phyloP scores from a whole-genome alignment of 495 filamentous ascomycete species.

The Trypethelium eluteriae region DNA sequence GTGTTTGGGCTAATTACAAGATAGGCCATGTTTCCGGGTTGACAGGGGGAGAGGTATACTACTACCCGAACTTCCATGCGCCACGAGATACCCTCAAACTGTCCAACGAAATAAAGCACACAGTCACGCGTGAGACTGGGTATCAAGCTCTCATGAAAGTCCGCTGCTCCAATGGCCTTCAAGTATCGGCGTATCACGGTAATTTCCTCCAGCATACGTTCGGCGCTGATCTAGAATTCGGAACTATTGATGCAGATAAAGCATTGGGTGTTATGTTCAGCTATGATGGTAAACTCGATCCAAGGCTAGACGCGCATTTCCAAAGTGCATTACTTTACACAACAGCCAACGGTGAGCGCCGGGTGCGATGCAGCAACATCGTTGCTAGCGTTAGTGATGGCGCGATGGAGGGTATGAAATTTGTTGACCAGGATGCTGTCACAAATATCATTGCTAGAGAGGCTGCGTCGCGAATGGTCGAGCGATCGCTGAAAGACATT shows the following conservation, averaged over 20 bases:
- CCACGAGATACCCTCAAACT: constrained; percentile 78
- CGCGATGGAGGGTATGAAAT: constrained; percentile 75
- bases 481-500: constrained; percentile 78
- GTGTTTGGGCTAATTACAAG: constrained; percentile 5
- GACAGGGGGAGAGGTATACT: constrained; percentile 87
- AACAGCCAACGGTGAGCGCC: constrained; percentile 77
- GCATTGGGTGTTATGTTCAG: constrained; percentile 85
- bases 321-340: constrained; percentile 93
- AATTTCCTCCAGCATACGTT: constrained; percentile 95
- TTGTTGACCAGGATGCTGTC: constrained; percentile 91
- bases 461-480: constrained; percentile 73
- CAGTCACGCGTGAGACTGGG: constrained; percentile 84
- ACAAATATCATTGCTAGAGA: constrained; percentile 85
- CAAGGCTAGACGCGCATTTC: constrained; percentile 96
- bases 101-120: constrained; percentile 77
- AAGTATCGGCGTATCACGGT: constrained; percentile 87
- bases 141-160: constrained; percentile 99
- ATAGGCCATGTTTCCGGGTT: constrained; percentile 62
- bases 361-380: constrained; percentile 86
- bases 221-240: constrained; percentile 91
- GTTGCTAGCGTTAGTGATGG: constrained; percentile 86
- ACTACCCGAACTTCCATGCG: constrained; percentile 91
- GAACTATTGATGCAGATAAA: constrained; percentile 87
- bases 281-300: constrained; percentile 94
- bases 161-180: constrained; percentile 90